These are phyloP conservation scores for Nepenthes mirabilis DNA, from an alignment of 148 eudicot species.

Conservation along the genomic window DNA sequence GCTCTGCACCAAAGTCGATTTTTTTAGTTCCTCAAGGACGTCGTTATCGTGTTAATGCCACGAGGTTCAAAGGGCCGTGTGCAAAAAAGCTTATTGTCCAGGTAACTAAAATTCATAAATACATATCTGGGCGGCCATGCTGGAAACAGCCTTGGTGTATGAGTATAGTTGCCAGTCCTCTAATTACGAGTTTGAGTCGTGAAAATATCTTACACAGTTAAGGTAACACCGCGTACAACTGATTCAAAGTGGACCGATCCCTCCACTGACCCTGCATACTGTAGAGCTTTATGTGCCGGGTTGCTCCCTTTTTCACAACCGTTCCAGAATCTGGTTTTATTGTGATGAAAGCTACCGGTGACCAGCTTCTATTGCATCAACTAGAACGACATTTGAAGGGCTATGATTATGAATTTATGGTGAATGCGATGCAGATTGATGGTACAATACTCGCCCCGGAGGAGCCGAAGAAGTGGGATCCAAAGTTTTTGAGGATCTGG, in stretches of 20 bases:
- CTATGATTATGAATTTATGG: background rate
- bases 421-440: constrained; percentile 46
- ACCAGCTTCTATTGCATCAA: background rate
- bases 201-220: no score
- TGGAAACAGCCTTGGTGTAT: no score
- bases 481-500: constrained; percentile 52
- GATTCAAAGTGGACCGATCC: no score
- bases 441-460: constrained; percentile 87
- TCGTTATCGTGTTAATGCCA: constrained; percentile 72
- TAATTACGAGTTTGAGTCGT: no score
- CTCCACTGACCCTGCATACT: no score
- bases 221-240: no score
- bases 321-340: background rate
- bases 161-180: no score
- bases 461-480: constrained; percentile 79
- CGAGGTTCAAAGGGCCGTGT: constrained; percentile 83
- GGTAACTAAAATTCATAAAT: constrained; percentile 23
- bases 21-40: constrained; percentile 71
- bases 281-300: no score
- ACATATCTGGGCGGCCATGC: background rate
- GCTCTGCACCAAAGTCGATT: constrained; percentile 54
- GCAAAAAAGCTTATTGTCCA: constrained; percentile 47
- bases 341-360: background rate
- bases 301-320: background rate
- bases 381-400: background rate